Evolutionary conservation across 495 filamentous ascomycete species (phyloP), one percentile per base, ranked within the genome.

Genomic region (Penicillium steckii): DNA sequence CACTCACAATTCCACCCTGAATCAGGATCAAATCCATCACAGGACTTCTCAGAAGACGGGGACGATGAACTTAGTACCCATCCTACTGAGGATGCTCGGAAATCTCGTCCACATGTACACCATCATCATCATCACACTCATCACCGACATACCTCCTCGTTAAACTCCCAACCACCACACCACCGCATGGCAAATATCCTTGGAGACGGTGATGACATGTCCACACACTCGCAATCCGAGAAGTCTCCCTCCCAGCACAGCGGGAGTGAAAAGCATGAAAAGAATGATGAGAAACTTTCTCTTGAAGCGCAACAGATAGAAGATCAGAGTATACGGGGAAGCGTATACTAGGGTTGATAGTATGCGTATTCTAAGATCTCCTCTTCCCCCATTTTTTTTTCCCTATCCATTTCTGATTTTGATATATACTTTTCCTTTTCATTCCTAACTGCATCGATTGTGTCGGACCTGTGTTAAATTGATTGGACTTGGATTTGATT

Each of bases 31-130:
- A 55, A 65, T 44, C 27, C 56, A 19, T 68, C 62, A 0, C 72
- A 79, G 37, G 74, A 79, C 33, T 49, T 69, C 18, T 74, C 68
- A 50, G 67, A 70, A 32, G 77, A 81, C 45, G 76, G 73, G 33
- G 80, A 84, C 35, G 77, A 85, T 45, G 71, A 77, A 42, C 70
- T 77, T 21, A 77, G 76, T 29, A 68, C 69, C 7, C 50, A 53
- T n/a, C 58, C 56, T 32, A 53, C 53, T 1, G 62, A 65, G 10
- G 62, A 62, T 29, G 44, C 26, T 1, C 64, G 61, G 32, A 64
- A 63, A 12, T 38, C 52, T 29, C 64, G 64, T 3, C 50, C 63
- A 7, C 62, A 70, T 30, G 57, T 67, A 35, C 57, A 53, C 23
- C 59, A 64, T 15, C 54, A 65, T 30, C 60, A 67, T 25, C 37